A percentile compares a stretch with the other conserved stretches of the same genome.
phyloP scores from a whole-genome alignment of 163 green algal species.

The Prototheca cutis region DNA sequence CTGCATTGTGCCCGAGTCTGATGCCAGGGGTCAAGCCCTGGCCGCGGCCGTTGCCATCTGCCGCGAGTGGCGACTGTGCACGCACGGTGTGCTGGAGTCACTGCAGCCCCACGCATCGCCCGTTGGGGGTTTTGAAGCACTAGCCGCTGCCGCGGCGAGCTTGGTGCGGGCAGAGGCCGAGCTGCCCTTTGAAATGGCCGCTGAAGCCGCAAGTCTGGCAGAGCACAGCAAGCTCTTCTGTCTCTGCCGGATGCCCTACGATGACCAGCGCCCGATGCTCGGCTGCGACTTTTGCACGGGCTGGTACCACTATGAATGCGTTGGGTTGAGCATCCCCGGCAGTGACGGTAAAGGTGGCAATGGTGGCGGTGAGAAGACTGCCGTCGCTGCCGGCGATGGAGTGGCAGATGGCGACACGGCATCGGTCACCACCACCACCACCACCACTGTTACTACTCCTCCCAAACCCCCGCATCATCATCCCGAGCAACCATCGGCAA shows the following conservation, averaged over 20 bases:
- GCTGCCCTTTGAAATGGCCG: constrained; percentile 18
- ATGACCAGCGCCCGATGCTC: constrained; percentile 37
- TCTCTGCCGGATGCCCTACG: constrained; percentile 36
- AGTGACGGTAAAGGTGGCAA: too few relatives aligned
- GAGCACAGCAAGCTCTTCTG: constrained; percentile 36
- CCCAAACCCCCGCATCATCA: too few relatives aligned
- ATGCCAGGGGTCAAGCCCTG: constrained; percentile 17
- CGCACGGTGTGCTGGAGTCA: not conserved
- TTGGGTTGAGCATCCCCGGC: too few relatives aligned
- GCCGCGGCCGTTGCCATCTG: not conserved
- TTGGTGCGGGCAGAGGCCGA: constrained; percentile 10
- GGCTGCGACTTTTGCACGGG: constrained; percentile 37
- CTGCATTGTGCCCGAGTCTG: constrained; percentile 8
- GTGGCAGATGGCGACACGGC: constrained; percentile 30
- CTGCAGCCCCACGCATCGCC: not conserved
- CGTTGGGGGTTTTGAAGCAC: constrained; percentile 1
- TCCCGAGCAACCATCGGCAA: too few relatives aligned
- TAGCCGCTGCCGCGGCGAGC: constrained; percentile 1
- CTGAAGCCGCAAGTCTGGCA: constrained; percentile 22
- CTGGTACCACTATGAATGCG: constrained; percentile 43
- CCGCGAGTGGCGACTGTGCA: constrained; percentile 20
- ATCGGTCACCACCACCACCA: too few relatives aligned
- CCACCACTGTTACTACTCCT: too few relatives aligned
- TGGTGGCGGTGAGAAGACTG: too few relatives aligned
- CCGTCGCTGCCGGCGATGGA: constrained; percentile 9